Conservation (phyloP, 805 yeast species). For the Candida railenensis region DNA sequence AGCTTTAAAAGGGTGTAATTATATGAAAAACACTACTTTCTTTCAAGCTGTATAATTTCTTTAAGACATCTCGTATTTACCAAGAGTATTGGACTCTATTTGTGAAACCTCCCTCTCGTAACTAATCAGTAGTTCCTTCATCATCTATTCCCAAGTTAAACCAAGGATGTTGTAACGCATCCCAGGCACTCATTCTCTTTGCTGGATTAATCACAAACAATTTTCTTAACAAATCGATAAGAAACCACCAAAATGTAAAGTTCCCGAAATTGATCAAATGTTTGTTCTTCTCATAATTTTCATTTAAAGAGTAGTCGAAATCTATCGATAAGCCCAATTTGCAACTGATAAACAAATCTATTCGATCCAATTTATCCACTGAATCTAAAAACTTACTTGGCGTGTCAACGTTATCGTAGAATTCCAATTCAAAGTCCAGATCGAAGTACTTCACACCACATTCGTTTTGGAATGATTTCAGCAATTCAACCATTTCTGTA, state of each 20-base stretch:
- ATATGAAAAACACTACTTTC: no score
- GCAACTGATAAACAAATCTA: constrained; percentile 44
- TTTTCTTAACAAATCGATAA: constrained; percentile 44
- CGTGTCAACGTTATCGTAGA: constrained; percentile 19
- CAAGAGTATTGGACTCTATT: no score
- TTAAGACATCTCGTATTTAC: no score
- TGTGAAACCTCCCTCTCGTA: background rate
- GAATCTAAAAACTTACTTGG: constrained; percentile 36
- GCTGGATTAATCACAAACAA: constrained; percentile 39
- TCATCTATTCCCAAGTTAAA: constrained; percentile 47
- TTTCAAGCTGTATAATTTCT: no score
- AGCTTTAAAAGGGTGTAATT: no score
- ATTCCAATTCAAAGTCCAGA: constrained; percentile 2
- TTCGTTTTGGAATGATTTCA: constrained; percentile 36
- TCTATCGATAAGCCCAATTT: constrained; percentile 40
- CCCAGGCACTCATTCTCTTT: constrained; percentile 38
- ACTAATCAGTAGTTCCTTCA: constrained; percentile 32
- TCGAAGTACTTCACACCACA: constrained; percentile 38
- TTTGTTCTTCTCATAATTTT: constrained; percentile 36
- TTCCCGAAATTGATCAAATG: constrained; percentile 53
- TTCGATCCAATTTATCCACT: constrained; percentile 40
- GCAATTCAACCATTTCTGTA: constrained; percentile 32
- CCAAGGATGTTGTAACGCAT: constrained; percentile 49
- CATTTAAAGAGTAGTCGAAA: constrained; percentile 37
- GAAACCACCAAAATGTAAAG: constrained; percentile 81